Conservation (phyloP, 208 protist species). For the Kentomonas sorsogonicus region DNA sequence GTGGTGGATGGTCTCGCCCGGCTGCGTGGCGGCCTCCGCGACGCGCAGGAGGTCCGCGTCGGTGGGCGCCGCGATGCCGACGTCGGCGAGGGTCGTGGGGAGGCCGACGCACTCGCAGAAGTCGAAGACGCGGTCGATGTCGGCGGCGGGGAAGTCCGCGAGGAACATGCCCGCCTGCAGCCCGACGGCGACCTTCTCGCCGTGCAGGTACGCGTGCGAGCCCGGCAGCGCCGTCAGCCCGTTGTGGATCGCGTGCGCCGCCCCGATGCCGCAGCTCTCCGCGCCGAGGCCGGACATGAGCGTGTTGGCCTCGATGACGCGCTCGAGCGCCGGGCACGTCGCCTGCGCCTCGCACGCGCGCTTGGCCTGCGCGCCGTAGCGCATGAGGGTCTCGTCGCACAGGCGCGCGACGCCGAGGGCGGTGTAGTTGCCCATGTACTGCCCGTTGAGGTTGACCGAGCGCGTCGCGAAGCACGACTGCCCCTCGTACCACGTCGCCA, state of each 20-base stretch:
- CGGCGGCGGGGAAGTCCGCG: constrained; percentile 11
- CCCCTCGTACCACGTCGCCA: constrained; percentile 26
- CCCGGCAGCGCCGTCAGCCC: constrained; percentile 18
- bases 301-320: constrained; percentile 30
- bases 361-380: constrained; percentile 25
- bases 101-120: constrained; percentile 26
- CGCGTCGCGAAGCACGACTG: constrained; percentile 17
- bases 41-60: constrained; percentile 17
- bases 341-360: constrained; percentile 20
- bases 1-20: constrained; percentile 25
- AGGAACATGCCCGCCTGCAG: constrained; percentile 17
- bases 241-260: constrained; percentile 30
- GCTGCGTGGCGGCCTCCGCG: constrained; percentile 9
- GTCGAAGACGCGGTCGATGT: constrained; percentile 19
- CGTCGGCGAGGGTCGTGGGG: constrained; percentile 26
- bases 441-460: constrained; percentile 18
- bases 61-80: constrained; percentile 9
- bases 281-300: constrained; percentile 25
- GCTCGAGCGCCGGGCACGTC: constrained; percentile 23
- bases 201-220: constrained; percentile 20
- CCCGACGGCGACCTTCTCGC: constrained; percentile 28
- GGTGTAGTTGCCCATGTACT: constrained; percentile 24
- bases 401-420: constrained; percentile 22
- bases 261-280: constrained; percentile 20
- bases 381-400: constrained; percentile 22